Evolutionary conservation across 225 moss, liverwort and hornwort species (phyloP).

Genomic region (Pleurozium schreberi): DNA sequence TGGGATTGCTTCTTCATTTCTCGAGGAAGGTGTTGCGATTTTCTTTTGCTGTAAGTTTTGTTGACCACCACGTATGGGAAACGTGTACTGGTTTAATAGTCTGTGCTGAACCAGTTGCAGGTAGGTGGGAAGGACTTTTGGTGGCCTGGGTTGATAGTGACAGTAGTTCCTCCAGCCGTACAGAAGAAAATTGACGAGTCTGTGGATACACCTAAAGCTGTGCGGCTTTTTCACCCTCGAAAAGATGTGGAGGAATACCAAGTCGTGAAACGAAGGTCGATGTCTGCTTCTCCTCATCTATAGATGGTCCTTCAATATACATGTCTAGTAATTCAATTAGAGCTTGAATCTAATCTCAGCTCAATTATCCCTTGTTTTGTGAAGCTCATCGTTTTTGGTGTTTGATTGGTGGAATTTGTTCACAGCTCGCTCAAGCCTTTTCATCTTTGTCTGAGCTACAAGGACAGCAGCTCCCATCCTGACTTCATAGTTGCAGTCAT

Average conservation of each 20-base stretch:
- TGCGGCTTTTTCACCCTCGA: conserved; percentile 33
- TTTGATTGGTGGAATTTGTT: not conserved
- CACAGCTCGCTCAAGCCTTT: conserved; percentile 32
- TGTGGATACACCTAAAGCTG: conserved; percentile 9
- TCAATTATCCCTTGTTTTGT: not conserved
- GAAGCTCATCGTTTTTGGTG: conserved; percentile 3
- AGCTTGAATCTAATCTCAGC: not conserved
- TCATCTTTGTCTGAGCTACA: conserved; percentile 13
- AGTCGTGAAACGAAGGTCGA: conserved; percentile 33
- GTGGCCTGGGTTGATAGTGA: conserved; percentile 43
- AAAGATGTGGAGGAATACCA: conserved; percentile 31
- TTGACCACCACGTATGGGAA: not conserved
- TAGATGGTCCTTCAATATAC: not conserved
- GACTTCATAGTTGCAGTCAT: conserved; percentile 24
- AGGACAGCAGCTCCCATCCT: conserved; percentile 15
- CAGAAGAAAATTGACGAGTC: conserved; percentile 10
- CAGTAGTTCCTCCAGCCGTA: conserved; percentile 13
- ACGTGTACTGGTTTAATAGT: not conserved
- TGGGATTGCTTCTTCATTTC: not conserved
- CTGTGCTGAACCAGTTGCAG: conserved; percentile 16
- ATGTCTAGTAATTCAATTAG: not conserved
- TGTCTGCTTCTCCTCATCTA: not conserved
- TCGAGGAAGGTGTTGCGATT: not conserved
- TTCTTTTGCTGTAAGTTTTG: not conserved
- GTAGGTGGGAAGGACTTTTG: conserved; percentile 24